Evolutionary conservation across 2,329 filamentous ascomycete genomes (phyloP).

Genomic region (Aplosporella prunicola): DNA sequence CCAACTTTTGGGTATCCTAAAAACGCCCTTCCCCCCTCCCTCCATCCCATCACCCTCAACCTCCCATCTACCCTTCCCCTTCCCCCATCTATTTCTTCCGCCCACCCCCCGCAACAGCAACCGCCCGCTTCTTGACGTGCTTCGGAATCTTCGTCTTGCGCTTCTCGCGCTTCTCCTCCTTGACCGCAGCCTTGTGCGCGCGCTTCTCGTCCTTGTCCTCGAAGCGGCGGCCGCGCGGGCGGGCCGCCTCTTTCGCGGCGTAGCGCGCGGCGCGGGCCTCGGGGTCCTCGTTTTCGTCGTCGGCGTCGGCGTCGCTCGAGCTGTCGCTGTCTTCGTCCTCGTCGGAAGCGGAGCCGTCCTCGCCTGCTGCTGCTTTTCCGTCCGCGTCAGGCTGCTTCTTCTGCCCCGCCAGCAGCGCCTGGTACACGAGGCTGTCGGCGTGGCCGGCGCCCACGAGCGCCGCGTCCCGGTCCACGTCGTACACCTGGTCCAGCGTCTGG

Average conservation of each 20-base stretch:
- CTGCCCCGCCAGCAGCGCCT: slow-evolving; percentile 66
- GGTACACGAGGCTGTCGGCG: slow-evolving; percentile 72
- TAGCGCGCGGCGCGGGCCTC: too few relatives aligned
- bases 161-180: slow-evolving; percentile 92
- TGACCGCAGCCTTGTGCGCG: slow-evolving; percentile 81
- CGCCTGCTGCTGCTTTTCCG: slow-evolving; percentile 38
- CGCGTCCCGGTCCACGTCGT: slow-evolving; percentile 87
- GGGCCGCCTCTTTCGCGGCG: slow-evolving; percentile 21
- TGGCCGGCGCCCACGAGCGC: slow-evolving; percentile 65
- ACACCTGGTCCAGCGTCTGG: slow-evolving; percentile 89
- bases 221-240: slow-evolving; percentile 44
- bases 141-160: slow-evolving; percentile 95
- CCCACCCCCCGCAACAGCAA: slow-evolving; percentile 40
- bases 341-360: slow-evolving; percentile 33
- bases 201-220: slow-evolving; percentile 88
- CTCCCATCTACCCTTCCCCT: too few relatives aligned
- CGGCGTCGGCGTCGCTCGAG: too few relatives aligned
- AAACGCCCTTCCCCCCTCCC: too few relatives aligned
- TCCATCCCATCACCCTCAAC: too few relatives aligned
- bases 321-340: slow-evolving; percentile 15
- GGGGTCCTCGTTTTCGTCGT: slow-evolving; percentile 12
- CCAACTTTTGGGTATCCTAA: too few relatives aligned
- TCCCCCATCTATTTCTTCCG: slow-evolving; percentile 5
- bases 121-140: slow-evolving; percentile 82
- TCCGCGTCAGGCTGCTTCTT: slow-evolving; percentile 24